phyloP scores from a whole-genome alignment of 306 rosid genomes.

The Macrotyloma uniflorum region DNA sequence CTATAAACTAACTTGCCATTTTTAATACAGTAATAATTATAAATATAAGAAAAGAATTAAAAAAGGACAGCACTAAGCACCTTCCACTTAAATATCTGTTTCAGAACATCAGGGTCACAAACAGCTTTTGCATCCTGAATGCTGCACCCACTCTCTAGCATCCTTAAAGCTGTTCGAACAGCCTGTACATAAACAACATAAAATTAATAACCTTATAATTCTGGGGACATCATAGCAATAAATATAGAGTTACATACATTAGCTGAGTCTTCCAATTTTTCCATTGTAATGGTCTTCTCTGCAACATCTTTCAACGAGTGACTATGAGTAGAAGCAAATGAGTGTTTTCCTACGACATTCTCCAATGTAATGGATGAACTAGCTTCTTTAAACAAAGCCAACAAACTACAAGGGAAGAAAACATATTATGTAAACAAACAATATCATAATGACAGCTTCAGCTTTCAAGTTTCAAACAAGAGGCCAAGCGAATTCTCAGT shows the following conservation, averaged over 20 bases:
- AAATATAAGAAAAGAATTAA: not conserved
- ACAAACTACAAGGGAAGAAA: constrained; percentile 51
- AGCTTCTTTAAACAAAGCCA: constrained; percentile 60
- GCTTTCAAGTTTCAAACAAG: constrained; percentile 16
- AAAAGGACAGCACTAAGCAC: not conserved
- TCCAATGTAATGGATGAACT: constrained; percentile 58
- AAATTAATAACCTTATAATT: not conserved
- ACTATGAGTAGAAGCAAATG: constrained; percentile 52
- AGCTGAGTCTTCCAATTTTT: constrained; percentile 72
- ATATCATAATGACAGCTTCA: constrained; percentile 18
- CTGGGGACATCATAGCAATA: not conserved
- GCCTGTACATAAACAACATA: constrained; percentile 50
- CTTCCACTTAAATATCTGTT: constrained; percentile 36
- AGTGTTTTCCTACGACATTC: constrained; percentile 52
- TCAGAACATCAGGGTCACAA: constrained; percentile 60
- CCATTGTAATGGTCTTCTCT: constrained; percentile 62
- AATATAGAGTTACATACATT: constrained; percentile 46
- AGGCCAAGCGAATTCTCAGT: constrained; percentile 5
- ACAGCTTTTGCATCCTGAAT: constrained; percentile 64
- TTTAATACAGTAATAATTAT: not conserved
- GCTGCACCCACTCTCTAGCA: constrained; percentile 59
- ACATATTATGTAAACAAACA: constrained; percentile 10
- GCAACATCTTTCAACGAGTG: constrained; percentile 30
- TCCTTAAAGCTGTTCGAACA: constrained; percentile 57
- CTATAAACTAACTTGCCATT: not conserved